Conservation (phyloP, 2,329 filamentous ascomycete genomes). For the Xylariomycetidae sp. region DNA sequence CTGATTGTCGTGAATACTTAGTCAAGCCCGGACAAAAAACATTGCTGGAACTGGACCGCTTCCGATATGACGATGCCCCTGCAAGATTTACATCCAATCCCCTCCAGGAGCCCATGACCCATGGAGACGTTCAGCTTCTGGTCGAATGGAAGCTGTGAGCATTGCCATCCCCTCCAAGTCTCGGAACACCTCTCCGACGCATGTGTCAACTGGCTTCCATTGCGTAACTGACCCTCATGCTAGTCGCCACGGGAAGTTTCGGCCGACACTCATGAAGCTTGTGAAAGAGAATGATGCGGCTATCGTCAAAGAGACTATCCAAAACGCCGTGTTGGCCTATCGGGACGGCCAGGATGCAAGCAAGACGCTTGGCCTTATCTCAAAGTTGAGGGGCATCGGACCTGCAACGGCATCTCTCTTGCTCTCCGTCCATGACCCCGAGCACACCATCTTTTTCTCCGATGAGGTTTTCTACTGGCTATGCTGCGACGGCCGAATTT, state of each 20-base stretch:
- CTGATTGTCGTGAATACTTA: too few relatives aligned
- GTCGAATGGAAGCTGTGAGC: slow-evolving; percentile 68
- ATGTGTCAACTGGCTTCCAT: too few relatives aligned
- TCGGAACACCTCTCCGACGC: too few relatives aligned
- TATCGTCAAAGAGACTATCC: slow-evolving; percentile 41
- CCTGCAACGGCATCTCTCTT: slow-evolving; percentile 74
- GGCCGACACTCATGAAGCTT: slow-evolving; percentile 54
- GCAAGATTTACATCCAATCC: slow-evolving; percentile 34
- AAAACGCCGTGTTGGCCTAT: slow-evolving; percentile 45
- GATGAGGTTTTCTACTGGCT: slow-evolving; percentile 75
- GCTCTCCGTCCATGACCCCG: slow-evolving; percentile 57
- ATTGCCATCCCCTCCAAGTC: too few relatives aligned
- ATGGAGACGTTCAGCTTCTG: slow-evolving; percentile 53
- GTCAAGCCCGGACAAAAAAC: slow-evolving; percentile 44
- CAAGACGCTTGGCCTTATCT: slow-evolving; percentile 47
- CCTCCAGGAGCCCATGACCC: slow-evolving; percentile 37
- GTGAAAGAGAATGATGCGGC: slow-evolving; percentile 54
- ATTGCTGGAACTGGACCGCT: slow-evolving; percentile 52
- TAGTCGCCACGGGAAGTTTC: slow-evolving; percentile 57
- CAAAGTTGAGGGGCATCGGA: slow-evolving; percentile 65
- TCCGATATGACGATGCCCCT: slow-evolving; percentile 51
- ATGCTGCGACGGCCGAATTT: slow-evolving; percentile 45
- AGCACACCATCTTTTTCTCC: slow-evolving; percentile 65
- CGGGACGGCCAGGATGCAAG: slow-evolving; percentile 28
- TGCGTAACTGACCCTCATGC: too few relatives aligned